These are phyloP conservation scores for Xylariaceae sp. DNA, from an alignment of 2,329 filamentous ascomycete species.

Conservation along the genomic window DNA sequence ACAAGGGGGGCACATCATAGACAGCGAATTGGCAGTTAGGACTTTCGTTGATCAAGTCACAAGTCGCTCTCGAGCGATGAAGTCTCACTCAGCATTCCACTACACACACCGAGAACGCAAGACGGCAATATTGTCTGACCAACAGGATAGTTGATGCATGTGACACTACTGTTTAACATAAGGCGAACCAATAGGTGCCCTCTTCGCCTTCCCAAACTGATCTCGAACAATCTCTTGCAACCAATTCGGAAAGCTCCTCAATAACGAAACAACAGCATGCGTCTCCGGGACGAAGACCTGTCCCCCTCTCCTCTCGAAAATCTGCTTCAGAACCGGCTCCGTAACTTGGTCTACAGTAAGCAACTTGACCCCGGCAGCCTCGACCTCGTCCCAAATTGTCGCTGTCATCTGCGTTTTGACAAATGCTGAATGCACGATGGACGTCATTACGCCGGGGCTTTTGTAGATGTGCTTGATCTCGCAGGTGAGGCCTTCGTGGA, in stretches of 20 bases:
- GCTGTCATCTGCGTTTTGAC: conserved; percentile 5
- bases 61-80: no score
- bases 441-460: background rate
- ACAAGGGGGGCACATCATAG: no score
- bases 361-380: background rate
- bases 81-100: no score
- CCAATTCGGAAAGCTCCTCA: conserved; percentile 6
- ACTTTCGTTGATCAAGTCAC: no score
- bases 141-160: no score
- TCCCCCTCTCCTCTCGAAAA: conserved; percentile 3
- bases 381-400: conserved; percentile 3
- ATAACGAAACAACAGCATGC: conserved; percentile 1
- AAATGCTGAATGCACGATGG: conserved; percentile 1
- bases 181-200: background rate
- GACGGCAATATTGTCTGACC: no score
- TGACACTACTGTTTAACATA: background rate
- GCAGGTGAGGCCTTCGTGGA: conserved; percentile 3
- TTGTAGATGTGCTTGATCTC: conserved; percentile 5
- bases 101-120: no score
- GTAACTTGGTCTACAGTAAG: conserved; percentile 1
- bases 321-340: conserved; percentile 3
- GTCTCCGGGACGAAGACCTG: conserved; percentile 3
- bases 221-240: conserved; percentile 7
- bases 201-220: conserved; percentile 4
- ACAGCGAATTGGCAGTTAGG: no score